Evolutionary conservation across 768 basidiomycete species (phyloP), one percentile per base, ranked within the genome.

Genomic region (Suillus subalutaceus): DNA sequence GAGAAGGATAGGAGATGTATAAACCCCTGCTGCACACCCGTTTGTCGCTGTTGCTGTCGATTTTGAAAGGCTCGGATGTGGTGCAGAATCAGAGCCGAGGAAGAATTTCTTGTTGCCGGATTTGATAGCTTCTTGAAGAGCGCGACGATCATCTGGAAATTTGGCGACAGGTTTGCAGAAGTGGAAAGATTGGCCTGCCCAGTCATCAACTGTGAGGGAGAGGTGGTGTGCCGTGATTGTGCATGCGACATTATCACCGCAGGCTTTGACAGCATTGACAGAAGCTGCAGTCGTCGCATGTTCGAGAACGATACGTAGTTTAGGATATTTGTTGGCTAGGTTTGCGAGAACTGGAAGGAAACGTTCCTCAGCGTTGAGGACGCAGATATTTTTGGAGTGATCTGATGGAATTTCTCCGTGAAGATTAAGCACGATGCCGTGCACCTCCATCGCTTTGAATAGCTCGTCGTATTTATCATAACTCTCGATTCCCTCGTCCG

Each of bases 131-230:
- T 91, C 84, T 61, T 87, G 86, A 65, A 99, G 79, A 16, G 97
- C 95, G 71, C 87, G 78, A 18, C 97, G 85, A 75, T 99, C 97
- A 69, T 92, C 90, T 2, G 97, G 97, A 75, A 88, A 96, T 79
- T 99, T 99, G 15, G 97, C 96, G 26, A 99, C 92, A 0, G 97
- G 97, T 78, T 99, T 99, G 83, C 97, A 99, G 79, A 92, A 99
- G 73, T 97, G 87, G 86, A 92, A 95, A 3, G 93, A 87, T 77
- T 99, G 95, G 2, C 96, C 94, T 2, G 96, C 96, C 89, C 96
- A 98, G 71, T 96, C 93, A 78, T 99, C 97, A 4, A 98, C 94
- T 7, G 93, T 97, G 59, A 99, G 84, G 37, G 86, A 89, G 55
- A 99, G 87, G 76, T 99, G 97, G 78, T 99, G 97, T 1, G 96